Conservation (phyloP, 306 rosid genomes). For the Prunus davidiana region DNA sequence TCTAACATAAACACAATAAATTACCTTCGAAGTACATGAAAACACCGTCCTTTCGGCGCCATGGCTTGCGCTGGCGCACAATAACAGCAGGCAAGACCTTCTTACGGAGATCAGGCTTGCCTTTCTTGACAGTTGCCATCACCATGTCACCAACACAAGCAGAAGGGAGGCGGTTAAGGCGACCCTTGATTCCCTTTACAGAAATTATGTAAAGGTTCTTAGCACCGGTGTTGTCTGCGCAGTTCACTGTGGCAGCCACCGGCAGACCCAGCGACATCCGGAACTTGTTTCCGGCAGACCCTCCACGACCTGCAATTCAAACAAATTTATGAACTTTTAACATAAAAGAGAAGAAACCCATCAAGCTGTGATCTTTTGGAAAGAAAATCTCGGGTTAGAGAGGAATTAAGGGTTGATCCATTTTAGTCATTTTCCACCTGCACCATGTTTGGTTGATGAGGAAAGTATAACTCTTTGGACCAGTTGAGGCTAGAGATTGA, state of each 20-base stretch:
- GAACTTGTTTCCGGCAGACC: slow-evolving; percentile 90
- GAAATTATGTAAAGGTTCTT: slow-evolving; percentile 90
- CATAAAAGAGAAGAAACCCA: not conserved
- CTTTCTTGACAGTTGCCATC: slow-evolving; percentile 95
- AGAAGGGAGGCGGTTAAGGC: slow-evolving; percentile 78
- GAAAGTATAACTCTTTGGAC: not conserved
- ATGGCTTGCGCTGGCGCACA: slow-evolving; percentile 86
- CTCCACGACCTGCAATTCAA: slow-evolving; percentile 57
- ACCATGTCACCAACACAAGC: slow-evolving; percentile 98
- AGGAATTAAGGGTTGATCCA: not conserved
- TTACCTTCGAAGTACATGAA: slow-evolving; percentile 90
- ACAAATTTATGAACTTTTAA: not conserved
- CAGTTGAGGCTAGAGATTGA: too few species aligned
- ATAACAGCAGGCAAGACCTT: slow-evolving; percentile 92
- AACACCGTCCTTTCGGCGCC: slow-evolving; percentile 97
- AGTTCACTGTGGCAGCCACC: slow-evolving; percentile 94
- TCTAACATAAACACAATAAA: too few species aligned
- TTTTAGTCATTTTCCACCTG: too few species aligned
- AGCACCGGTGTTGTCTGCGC: slow-evolving; percentile 88
- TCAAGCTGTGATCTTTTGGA: not conserved
- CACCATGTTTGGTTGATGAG: not conserved
- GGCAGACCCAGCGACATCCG: slow-evolving; percentile 95
- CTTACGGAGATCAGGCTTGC: slow-evolving; percentile 88
- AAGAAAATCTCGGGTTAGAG: not conserved
- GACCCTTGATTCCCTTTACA: slow-evolving; percentile 88